Evolutionary conservation across 2,329 filamentous ascomycete species (phyloP).

Genomic region (Pezizomycotina sp.): DNA sequence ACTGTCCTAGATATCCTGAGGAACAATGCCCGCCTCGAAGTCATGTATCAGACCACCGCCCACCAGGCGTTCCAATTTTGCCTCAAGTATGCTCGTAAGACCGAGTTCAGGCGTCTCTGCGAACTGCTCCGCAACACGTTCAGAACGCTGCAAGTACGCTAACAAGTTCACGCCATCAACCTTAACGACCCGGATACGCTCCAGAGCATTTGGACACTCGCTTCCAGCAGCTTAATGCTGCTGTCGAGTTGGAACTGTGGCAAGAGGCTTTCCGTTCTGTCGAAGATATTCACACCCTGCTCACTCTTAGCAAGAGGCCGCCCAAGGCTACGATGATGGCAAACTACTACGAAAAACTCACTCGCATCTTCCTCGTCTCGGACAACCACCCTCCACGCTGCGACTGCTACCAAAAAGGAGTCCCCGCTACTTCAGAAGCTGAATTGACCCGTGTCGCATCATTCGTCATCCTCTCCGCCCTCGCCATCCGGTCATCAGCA

Average conservation of each 20-base stretch:
- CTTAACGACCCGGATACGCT: constrained; percentile 92
- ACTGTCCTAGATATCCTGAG: constrained; percentile 96
- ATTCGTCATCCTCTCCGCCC: constrained; percentile 82
- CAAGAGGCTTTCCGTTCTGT: constrained; percentile 99
- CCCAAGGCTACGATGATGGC: constrained; percentile 99
- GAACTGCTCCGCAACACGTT: constrained; percentile 96
- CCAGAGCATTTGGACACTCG: constrained; percentile 95
- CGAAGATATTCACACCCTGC: constrained; percentile 93
- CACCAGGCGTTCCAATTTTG: constrained; percentile 98
- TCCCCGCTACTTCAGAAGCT: constrained; percentile 71
- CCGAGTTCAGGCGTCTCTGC: constrained; percentile 94
- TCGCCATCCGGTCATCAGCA: constrained; percentile 99
- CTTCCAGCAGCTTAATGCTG: constrained; percentile 96
- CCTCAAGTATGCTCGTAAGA: constrained; percentile 95
- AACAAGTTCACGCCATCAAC: constrained; percentile 98
- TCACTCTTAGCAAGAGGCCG: constrained; percentile 93
- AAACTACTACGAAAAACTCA: constrained; percentile 99
- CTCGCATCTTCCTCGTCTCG: constrained; percentile 93
- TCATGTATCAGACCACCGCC: constrained; percentile 95
- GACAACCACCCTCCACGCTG: constrained; percentile 99
- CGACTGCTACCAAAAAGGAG: constrained; percentile 94
- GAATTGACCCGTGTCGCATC: constrained; percentile 90
- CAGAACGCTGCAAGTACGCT: constrained; percentile 97
- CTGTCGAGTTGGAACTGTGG: constrained; percentile 94
- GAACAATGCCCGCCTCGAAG: constrained; percentile 94